Evolutionary conservation across 2,329 filamentous ascomycete genomes (phyloP).

Genomic region (Alternaria sp.): DNA sequence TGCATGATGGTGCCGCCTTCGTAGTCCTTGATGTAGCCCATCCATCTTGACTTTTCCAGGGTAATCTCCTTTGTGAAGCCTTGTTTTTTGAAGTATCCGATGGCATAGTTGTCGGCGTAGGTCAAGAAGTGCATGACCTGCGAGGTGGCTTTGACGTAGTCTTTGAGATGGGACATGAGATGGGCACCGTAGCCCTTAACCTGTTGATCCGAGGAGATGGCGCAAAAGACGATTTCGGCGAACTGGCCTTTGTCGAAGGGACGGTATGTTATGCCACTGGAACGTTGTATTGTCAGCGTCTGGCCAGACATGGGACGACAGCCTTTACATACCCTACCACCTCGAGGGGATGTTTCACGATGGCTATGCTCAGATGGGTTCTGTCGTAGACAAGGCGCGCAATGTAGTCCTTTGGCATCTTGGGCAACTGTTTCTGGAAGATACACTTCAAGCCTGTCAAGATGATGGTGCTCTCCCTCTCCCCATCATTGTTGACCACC

Average conservation of each 20-base stretch:
- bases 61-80: slow-evolving; percentile 99
- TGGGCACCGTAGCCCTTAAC: slow-evolving; percentile 98
- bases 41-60: slow-evolving; percentile 87
- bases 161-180: slow-evolving; percentile 96
- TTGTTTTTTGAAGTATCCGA: slow-evolving; percentile 99
- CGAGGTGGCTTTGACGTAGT: slow-evolving; percentile 96
- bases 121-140: slow-evolving; percentile 99
- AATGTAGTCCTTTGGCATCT: slow-evolving; percentile 99
- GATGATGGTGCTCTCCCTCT: slow-evolving; percentile 88
- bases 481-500: slow-evolving; percentile 95
- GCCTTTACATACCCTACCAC: slow-evolving; percentile 70
- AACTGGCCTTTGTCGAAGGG: slow-evolving; percentile 92
- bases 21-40: slow-evolving; percentile 99
- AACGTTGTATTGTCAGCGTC: background rate
- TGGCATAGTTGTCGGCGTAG: slow-evolving; percentile 98
- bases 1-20: slow-evolving; percentile 99
- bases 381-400: slow-evolving; percentile 96
- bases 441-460: slow-evolving; percentile 96
- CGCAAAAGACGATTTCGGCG: slow-evolving; percentile 98
- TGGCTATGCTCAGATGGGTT: slow-evolving; percentile 94
- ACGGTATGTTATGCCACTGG: slow-evolving; percentile 91
- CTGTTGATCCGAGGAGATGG: slow-evolving; percentile 96
- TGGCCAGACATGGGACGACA: background rate
- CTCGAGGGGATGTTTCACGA: slow-evolving; percentile 94
- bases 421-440: slow-evolving; percentile 96